Evolutionary conservation across 768 basidiomycete species (phyloP), one percentile per base, ranked within the genome.

Genomic region (Calocybe indica): DNA sequence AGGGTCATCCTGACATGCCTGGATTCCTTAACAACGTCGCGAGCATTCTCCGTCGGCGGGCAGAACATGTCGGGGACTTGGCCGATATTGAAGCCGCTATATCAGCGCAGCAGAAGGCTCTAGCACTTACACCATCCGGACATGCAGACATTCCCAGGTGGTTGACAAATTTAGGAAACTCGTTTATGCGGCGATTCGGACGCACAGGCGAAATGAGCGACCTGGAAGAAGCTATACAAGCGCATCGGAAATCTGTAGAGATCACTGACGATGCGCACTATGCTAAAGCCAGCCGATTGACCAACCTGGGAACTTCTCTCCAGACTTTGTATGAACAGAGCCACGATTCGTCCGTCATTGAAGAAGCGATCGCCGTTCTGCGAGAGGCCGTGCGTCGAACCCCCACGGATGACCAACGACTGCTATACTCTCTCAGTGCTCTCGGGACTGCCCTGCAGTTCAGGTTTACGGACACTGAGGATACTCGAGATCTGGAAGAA

Each of bases 241-340:
- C 45, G 8, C 45, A 46, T 22, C 37, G 42, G 10, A 42, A 53
- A 30, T 53, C 46, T 5, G 51, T 58, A 9, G 36, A 30, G 9
- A 43, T 57, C 6, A 37, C 31, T 8, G 50, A 51, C 8, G 15
- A 49, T 15, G 34, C 40, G 7, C 58, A 57, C 44, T 50, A 53
- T 30, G 30, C 43, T 45, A 55, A 53, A 6, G 37, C 51, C 5
- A 11, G 0, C 1, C 50, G 52, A 3, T 55, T 61, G 6, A 47
- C 40, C 46, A 48, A 59, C 34, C 57, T 59, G 28, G 59, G 49
- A 15, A 39, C 7, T 44, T 10, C 42, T 8, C 51, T 53, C 12
- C 3, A 14, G 30, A 31, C 29, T 13, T 51, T 43, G 8, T 58
- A 37, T 29, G 12, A 40, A 11, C 36, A 38, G 35, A 7, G n/a